Conservation (phyloP, 2,329 filamentous ascomycete genomes). For the Arthrobotrys pseudoclavata region DNA sequence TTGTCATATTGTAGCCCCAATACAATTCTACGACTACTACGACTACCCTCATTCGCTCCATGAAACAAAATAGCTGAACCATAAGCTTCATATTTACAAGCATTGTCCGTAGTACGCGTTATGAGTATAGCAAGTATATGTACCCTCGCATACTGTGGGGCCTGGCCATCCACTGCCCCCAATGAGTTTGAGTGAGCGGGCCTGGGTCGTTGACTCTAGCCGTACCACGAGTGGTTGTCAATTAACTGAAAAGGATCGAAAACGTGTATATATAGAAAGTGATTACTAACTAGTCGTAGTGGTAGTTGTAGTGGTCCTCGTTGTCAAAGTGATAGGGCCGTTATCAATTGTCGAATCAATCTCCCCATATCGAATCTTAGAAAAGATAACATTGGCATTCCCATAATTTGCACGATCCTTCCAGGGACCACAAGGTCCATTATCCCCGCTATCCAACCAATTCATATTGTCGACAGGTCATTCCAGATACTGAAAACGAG, state of each 20-base stretch:
- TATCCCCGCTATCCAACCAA: conserved; percentile 71
- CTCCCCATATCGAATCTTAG: conserved; percentile 74
- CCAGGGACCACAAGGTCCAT: conserved; percentile 72
- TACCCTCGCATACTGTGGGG: conserved; percentile 57
- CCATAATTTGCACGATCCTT: conserved; percentile 70
- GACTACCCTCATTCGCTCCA: too few relatives aligned
- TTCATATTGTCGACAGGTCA: conserved; percentile 71
- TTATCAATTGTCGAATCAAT: conserved; percentile 69
- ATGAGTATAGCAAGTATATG: conserved; percentile 56
- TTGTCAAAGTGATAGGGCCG: conserved; percentile 6
- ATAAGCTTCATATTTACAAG: conserved; percentile 21
- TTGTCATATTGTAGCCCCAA: too few relatives aligned
- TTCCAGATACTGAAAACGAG: conserved; percentile 73
- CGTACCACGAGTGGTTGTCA: background rate
- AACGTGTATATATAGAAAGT: background rate
- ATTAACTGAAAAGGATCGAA: background rate
- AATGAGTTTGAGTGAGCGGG: conserved; percentile 17
- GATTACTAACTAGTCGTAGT: background rate
- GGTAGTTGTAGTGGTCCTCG: conserved; percentile 21
- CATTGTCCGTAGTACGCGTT: conserved; percentile 63
- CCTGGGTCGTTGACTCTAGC: background rate
- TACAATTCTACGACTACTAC: too few relatives aligned
- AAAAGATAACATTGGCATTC: conserved; percentile 71
- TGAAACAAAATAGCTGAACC: too few relatives aligned
- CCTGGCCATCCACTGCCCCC: conserved; percentile 58